Evolutionary conservation across 306 rosid genomes (phyloP).

Genomic region (Comarum palustre): DNA sequence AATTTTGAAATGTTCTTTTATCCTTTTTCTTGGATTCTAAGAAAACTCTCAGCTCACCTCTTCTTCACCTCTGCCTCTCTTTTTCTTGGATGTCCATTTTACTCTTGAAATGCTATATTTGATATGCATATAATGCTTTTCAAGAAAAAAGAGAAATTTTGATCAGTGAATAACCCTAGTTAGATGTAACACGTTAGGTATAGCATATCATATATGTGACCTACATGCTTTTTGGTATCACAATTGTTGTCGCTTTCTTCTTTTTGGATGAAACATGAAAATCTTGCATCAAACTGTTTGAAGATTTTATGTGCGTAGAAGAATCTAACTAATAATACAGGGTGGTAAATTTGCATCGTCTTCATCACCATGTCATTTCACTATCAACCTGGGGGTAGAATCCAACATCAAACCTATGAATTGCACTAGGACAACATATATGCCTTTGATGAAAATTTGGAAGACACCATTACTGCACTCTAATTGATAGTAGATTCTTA

Average conservation of each 20-base stretch:
- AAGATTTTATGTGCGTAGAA: background rate
- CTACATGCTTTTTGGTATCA: constrained; percentile 4
- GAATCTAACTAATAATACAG: constrained; percentile 3
- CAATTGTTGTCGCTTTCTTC: background rate
- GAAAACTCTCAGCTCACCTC: background rate
- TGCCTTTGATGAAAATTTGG: background rate
- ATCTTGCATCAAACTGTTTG: constrained; percentile 9
- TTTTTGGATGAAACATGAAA: constrained; percentile 16
- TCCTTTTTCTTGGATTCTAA: background rate
- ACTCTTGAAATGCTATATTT: background rate
- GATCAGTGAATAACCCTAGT: background rate
- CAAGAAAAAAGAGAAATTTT: background rate
- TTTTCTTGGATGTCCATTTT: no score
- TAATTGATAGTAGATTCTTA: background rate
- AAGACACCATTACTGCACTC: background rate
- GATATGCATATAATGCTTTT: background rate
- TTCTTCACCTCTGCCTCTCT: no score
- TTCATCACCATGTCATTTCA: background rate
- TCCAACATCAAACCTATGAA: background rate
- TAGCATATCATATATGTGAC: background rate
- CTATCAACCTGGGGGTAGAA: no score
- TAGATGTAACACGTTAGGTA: background rate
- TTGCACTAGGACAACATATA: no score
- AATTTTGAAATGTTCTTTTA: background rate
- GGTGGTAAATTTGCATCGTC: background rate